A percentile compares a stretch with the other conserved stretches of the same genome.
Evolutionary conservation across 208 protist genomes (phyloP).

Genomic region (Angomonas deanei): DNA sequence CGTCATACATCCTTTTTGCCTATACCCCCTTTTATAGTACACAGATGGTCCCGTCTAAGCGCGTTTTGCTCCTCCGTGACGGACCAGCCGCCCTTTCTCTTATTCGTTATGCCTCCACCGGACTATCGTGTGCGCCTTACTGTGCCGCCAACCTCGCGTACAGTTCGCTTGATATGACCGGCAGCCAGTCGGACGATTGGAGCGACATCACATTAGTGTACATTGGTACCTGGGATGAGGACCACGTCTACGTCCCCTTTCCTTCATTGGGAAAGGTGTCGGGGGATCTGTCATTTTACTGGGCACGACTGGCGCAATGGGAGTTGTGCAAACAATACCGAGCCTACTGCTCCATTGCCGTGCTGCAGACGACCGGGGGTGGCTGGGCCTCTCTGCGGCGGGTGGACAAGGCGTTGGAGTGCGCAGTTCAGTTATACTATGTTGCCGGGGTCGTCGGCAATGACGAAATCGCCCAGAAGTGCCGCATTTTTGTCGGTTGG

Average conservation of each 20-base stretch:
- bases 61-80: not conserved
- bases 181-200: not conserved
- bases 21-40: not conserved
- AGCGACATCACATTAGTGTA: not conserved
- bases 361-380: constrained; percentile 61
- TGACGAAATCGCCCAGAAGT: constrained; percentile 39
- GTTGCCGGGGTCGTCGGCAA: constrained; percentile 29
- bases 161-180: no score
- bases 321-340: constrained; percentile 53
- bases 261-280: constrained; percentile 28
- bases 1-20: not conserved
- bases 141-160: not conserved
- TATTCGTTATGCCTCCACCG: not conserved
- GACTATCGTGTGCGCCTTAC: not conserved
- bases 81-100: not conserved
- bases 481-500: constrained; percentile 71
- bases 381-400: constrained; percentile 72
- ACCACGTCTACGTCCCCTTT: constrained; percentile 21
- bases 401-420: constrained; percentile 47
- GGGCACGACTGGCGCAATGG: constrained; percentile 28
- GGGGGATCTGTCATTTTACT: constrained; percentile 28
- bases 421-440: constrained; percentile 38
- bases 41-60: not conserved
- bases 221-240: not conserved
- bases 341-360: constrained; percentile 33